Conservation (phyloP, 1,284 basidiomycete species). For the Cystobasidium sp. region DNA sequence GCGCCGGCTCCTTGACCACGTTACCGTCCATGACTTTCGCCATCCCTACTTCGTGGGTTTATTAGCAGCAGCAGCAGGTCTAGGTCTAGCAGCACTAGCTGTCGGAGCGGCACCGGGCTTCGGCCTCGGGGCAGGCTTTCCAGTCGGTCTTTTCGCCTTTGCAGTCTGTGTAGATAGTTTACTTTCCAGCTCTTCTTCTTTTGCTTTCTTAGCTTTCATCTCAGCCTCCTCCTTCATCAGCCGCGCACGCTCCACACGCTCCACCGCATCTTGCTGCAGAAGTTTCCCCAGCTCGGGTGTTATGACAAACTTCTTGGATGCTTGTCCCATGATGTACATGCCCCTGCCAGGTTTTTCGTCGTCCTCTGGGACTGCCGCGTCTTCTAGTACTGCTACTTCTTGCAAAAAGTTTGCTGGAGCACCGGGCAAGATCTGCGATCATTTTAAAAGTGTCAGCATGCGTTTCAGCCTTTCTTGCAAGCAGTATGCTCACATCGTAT, state of each 20-base stretch:
- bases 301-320: constrained; percentile 52
- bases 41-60: neutral
- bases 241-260: constrained; percentile 45
- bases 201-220: constrained; percentile 36
- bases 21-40: neutral
- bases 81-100: neutral
- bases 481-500: constrained; percentile 48
- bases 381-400: constrained; percentile 51
- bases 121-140: constrained; percentile 7
- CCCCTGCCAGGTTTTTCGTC: constrained; percentile 21
- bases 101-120: constrained; percentile 2
- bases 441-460: neutral
- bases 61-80: constrained; percentile 3
- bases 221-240: constrained; percentile 45
- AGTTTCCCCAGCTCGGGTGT: constrained; percentile 50
- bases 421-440: constrained; percentile 51
- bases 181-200: constrained; percentile 28
- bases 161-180: constrained; percentile 9
- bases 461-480: neutral
- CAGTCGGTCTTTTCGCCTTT: constrained; percentile 17
- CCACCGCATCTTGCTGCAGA: constrained; percentile 45
- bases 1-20: no score
- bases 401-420: constrained; percentile 53
- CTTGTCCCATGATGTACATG: constrained; percentile 51
- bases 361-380: constrained; percentile 20